These are phyloP conservation scores for Phalaenopsis equestris DNA, from an alignment of 106 monocot genomes.

Conservation along the genomic window DNA sequence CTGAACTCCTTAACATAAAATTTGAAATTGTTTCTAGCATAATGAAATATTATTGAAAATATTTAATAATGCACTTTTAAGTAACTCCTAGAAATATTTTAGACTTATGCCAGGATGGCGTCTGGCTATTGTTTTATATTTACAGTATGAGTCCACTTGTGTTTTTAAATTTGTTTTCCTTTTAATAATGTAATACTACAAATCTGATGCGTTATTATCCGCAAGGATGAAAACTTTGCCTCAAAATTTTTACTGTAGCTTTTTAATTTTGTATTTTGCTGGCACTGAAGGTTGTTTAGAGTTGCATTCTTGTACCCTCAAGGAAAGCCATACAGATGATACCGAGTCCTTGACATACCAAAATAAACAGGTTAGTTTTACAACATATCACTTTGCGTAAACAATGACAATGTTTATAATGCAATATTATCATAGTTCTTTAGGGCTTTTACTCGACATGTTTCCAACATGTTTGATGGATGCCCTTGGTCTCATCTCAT, in stretches of 20 bases:
- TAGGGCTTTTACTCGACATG: background rate
- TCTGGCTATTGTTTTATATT: background rate
- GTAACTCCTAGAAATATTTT: background rate
- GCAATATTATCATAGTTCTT: background rate
- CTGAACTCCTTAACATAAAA: background rate
- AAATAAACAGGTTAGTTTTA: conserved; percentile 6
- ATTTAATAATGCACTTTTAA: background rate
- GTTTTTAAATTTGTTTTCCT: background rate
- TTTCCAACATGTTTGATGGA: background rate
- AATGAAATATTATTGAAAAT: background rate
- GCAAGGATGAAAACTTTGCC: background rate
- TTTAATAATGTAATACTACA: background rate
- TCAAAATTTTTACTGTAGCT: background rate
- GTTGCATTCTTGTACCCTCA: conserved; percentile 2
- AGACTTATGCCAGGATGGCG: background rate
- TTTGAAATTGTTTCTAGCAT: background rate
- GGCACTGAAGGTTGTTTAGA: background rate
- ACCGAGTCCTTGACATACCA: background rate
- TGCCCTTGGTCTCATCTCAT: background rate
- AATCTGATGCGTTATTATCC: background rate
- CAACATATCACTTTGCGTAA: background rate
- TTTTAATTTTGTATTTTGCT: background rate
- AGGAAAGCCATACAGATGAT: background rate
- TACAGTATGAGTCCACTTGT: background rate
- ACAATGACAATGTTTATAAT: background rate